phyloP scores from a whole-genome alignment of 208 protist genomes.

The Leishmania tropica region DNA sequence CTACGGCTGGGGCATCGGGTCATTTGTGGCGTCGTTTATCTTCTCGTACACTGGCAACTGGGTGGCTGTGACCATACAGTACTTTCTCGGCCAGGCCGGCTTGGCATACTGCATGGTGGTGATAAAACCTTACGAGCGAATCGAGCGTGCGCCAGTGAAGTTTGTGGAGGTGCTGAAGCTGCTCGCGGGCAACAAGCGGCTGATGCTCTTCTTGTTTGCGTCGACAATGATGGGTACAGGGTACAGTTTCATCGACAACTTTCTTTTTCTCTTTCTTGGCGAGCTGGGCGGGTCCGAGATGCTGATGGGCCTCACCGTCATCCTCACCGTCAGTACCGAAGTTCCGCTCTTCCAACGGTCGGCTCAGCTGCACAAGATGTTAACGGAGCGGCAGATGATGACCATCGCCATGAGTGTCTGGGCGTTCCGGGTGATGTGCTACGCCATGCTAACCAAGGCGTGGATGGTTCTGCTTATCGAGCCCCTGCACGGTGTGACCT shows the following conservation, averaged over 20 bases:
- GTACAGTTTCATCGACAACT: constrained; percentile 62
- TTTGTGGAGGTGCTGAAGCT: constrained; percentile 41
- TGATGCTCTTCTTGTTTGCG: constrained; percentile 53
- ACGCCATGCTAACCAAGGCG: constrained; percentile 58
- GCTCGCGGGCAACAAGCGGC: constrained; percentile 26
- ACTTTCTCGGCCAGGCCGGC: constrained; percentile 35
- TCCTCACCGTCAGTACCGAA: constrained; percentile 68
- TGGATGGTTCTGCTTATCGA: constrained; percentile 72
- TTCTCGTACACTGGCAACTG: constrained; percentile 23
- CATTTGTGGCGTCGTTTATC: constrained; percentile 25
- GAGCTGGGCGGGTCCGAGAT: constrained; percentile 38
- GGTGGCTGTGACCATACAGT: constrained; percentile 40
- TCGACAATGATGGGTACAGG: constrained; percentile 55
- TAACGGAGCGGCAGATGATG: constrained; percentile 59
- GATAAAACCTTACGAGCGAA: constrained; percentile 39
- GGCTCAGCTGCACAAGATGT: constrained; percentile 35
- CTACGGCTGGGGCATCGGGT: constrained; percentile 62
- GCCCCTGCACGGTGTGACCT: constrained; percentile 76
- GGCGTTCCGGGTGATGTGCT: constrained; percentile 57
- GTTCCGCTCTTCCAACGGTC: constrained; percentile 68
- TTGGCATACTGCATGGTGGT: constrained; percentile 45
- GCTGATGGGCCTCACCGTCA: constrained; percentile 64
- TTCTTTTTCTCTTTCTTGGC: constrained; percentile 65
- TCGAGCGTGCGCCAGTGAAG: constrained; percentile 34
- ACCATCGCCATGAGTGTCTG: constrained; percentile 52